Base-by-base conservation (phyloP, 1,139 yeast species). In the Yamadazyma sp. region DNA sequence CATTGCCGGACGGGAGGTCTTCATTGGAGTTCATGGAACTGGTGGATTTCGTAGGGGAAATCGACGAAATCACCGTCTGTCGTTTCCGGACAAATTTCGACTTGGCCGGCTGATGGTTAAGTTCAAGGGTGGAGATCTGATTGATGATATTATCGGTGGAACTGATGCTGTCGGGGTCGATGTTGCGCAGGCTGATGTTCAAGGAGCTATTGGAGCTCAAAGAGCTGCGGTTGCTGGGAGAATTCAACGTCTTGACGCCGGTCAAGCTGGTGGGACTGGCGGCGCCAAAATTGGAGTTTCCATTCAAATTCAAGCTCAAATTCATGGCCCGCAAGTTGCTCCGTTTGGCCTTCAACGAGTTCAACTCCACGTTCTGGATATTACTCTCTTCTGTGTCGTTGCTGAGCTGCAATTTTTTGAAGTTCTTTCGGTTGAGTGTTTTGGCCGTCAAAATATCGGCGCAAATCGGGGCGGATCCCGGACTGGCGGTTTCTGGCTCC, bases 401-500 rank as follows among this genome's bases (percentile, higher is more conserved):
- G 13, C 26, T 38, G 16, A 39, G 32, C 13, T 39, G 42, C 29
- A 87, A 69, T 45, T 85, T 75, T 57, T 88, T 88, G 56, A 85
- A 69, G 57, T 88, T 88, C 50, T 85, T 78, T 40, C 96, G 73
- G 46, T 78, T 78, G 44, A 87, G 61, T 4, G 92, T 73, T 54
- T 79, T 83, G 29, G 82, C 50, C 66, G 75, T 58, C 61, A 76
- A 53, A 26, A 69, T 51, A 26, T 51, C 43, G 22, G 51, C 50
- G 12, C 39, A 49, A 3, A 41, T 31, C 4, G 23, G 28, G 20
- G 12, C 20, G 4, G 29, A 15, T 27, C 15, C 29, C 20, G 13
- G 29, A 27, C n/a, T n/a, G n/a, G n/a, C n/a, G n/a, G n/a, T n/a
- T n/a, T n/a, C n/a, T n/a, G n/a, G n/a, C n/a, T n/a, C n/a, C n/a